Percentiles rank a stretch among this genome's conserved stretches.
phyloP scores from a whole-genome alignment of 371 early-diverging fungal species.

The Mortierella sp. region DNA sequence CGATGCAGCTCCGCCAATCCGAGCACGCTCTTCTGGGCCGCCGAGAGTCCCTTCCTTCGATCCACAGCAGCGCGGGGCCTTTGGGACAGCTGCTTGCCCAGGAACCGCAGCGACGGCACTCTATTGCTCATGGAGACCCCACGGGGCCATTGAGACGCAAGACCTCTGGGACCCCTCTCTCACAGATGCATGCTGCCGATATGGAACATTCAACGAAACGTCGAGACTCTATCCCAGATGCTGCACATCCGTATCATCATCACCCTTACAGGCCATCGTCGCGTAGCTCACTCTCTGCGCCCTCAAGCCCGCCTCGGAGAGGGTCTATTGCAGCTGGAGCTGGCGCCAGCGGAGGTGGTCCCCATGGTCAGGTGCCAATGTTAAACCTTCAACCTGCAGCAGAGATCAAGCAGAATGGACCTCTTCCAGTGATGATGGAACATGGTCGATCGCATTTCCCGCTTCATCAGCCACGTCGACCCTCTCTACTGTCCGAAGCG shows the following conservation, averaged over 20 bases:
- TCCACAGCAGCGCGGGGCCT: constrained; percentile 43
- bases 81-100: constrained; percentile 54
- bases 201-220: constrained; percentile 44
- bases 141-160: constrained; percentile 43
- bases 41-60: constrained; percentile 60
- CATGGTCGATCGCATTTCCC: constrained; percentile 38
- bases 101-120: constrained; percentile 64
- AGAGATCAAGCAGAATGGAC: constrained; percentile 35
- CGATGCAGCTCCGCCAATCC: constrained; percentile 31
- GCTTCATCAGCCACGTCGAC: constrained; percentile 48
- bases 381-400: constrained; percentile 48
- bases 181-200: constrained; percentile 41
- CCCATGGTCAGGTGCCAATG: constrained; percentile 22
- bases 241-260: constrained; percentile 23
- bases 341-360: background rate
- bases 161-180: constrained; percentile 42
- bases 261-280: constrained; percentile 22
- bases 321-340: constrained; percentile 22
- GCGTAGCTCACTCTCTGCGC: constrained; percentile 64
- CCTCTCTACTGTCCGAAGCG: constrained; percentile 33
- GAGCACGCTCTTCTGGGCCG: constrained; percentile 52
- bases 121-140: constrained; percentile 63
- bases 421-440: constrained; percentile 15
- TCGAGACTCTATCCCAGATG: constrained; percentile 49
- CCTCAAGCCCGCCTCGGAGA: constrained; percentile 66